phyloP scores from a whole-genome alignment of 2,329 filamentous ascomycete species.

The Trichoderma guizhouense region DNA sequence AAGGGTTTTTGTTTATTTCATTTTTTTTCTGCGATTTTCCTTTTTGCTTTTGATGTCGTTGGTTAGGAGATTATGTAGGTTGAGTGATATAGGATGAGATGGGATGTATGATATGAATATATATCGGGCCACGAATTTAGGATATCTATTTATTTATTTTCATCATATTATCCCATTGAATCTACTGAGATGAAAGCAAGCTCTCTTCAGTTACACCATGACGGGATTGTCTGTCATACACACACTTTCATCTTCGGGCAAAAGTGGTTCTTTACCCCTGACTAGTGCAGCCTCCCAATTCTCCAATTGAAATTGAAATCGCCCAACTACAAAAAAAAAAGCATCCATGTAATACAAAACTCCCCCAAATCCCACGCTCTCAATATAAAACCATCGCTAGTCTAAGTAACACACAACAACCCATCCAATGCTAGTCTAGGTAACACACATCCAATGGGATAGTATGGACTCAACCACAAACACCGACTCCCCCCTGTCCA shows the following conservation, averaged over 20 bases:
- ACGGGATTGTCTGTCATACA: neutral
- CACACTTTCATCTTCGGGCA: neutral
- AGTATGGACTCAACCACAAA: conserved; percentile 28
- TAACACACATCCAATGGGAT: neutral
- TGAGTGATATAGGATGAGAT: neutral
- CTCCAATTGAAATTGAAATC: neutral
- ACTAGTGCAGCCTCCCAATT: neutral
- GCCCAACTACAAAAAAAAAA: neutral
- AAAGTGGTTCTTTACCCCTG: conserved; percentile 1
- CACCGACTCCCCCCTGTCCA: conserved; percentile 44
- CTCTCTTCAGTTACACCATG: neutral
- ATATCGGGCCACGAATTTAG: neutral
- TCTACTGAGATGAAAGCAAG: neutral
- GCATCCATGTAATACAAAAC: neutral
- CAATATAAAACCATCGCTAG: neutral
- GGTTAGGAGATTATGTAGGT: neutral
- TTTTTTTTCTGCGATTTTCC: neutral
- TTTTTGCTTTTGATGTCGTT: neutral
- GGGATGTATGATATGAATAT: neutral
- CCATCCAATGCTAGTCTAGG: neutral
- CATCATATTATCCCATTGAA: neutral
- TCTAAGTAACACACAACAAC: neutral
- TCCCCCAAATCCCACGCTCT: neutral
- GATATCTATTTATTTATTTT: neutral
- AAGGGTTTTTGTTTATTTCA: neutral